These are phyloP conservation scores for Trypanosomatidae sp. DNA, from an alignment of 208 protist genomes.

Conservation along the genomic window DNA sequence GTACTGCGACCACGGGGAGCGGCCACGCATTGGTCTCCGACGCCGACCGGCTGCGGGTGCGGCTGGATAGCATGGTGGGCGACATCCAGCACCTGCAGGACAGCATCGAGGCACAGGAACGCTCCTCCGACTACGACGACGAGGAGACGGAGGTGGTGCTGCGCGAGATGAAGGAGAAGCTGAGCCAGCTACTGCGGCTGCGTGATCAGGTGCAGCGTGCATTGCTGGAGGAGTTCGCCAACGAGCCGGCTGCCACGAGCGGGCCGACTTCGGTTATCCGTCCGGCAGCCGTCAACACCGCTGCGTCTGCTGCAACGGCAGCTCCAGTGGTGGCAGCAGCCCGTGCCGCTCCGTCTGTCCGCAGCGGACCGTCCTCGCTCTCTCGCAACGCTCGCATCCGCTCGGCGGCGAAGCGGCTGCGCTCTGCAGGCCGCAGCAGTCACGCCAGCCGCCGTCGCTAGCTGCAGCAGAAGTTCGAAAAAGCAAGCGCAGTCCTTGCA, in stretches of 20 bases:
- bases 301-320: background rate
- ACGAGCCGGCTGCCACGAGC: background rate
- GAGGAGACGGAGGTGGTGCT: conserved; percentile 71
- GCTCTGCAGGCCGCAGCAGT: no score
- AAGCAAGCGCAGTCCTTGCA: no score
- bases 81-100: conserved; percentile 83
- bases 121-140: conserved; percentile 52
- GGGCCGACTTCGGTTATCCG: conserved; percentile 18
- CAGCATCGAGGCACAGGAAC: conserved; percentile 53
- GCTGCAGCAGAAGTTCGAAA: no score
- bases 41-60: conserved; percentile 55
- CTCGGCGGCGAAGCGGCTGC: no score
- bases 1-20: background rate
- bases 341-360: background rate
- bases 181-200: conserved; percentile 71
- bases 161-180: conserved; percentile 73
- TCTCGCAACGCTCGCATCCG: no score
- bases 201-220: conserved; percentile 73
- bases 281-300: no score
- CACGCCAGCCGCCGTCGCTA: no score
- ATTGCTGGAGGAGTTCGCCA: conserved; percentile 32
- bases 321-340: conserved; percentile 5
- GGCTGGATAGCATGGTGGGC: conserved; percentile 71
- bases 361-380: background rate
- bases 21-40: conserved; percentile 18